Evolutionary conservation across 352 stramenopile species (phyloP).

Genomic region (Phytophthora brassicae): DNA sequence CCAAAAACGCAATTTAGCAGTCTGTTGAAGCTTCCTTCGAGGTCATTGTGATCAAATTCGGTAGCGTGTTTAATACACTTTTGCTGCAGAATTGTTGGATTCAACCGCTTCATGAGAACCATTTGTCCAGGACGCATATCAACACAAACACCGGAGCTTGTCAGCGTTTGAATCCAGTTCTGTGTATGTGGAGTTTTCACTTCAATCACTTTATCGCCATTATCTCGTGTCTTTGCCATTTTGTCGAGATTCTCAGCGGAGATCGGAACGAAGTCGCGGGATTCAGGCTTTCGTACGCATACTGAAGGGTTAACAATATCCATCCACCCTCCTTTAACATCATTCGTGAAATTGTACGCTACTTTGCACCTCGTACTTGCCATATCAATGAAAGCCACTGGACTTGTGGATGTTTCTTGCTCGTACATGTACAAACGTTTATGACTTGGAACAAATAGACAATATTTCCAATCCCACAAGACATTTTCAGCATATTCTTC

Average conservation of each 20-base stretch:
- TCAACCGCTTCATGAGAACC: constrained; percentile 62
- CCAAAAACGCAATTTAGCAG: constrained; percentile 65
- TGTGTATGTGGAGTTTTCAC: constrained; percentile 57
- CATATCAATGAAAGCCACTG: constrained; percentile 61
- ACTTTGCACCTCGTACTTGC: constrained; percentile 41
- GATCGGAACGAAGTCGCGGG: constrained; percentile 38
- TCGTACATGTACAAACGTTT: constrained; percentile 73
- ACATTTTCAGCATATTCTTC: constrained; percentile 41
- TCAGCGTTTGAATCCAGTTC: constrained; percentile 56
- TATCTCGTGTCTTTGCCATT: constrained; percentile 37
- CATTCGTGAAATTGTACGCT: constrained; percentile 46
- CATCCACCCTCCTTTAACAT: constrained; percentile 53
- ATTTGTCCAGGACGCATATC: constrained; percentile 51
- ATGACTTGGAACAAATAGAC: constrained; percentile 49
- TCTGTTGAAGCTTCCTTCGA: constrained; percentile 73
- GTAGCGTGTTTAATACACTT: constrained; percentile 67
- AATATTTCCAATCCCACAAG: constrained; percentile 79
- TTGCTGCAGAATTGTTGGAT: constrained; percentile 49
- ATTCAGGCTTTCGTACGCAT: constrained; percentile 30
- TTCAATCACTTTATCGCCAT: constrained; percentile 46
- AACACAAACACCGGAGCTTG: constrained; percentile 47
- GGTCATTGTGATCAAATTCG: constrained; percentile 57
- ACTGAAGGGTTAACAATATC: constrained; percentile 55
- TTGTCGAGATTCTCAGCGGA: constrained; percentile 32
- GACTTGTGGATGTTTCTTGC: constrained; percentile 34